A percentile compares a stretch with the other conserved stretches of the same genome.
These are phyloP conservation scores for Orbilia ellipsospora DNA, from an alignment of 2,329 filamentous ascomycete species.

Conservation along the genomic window DNA sequence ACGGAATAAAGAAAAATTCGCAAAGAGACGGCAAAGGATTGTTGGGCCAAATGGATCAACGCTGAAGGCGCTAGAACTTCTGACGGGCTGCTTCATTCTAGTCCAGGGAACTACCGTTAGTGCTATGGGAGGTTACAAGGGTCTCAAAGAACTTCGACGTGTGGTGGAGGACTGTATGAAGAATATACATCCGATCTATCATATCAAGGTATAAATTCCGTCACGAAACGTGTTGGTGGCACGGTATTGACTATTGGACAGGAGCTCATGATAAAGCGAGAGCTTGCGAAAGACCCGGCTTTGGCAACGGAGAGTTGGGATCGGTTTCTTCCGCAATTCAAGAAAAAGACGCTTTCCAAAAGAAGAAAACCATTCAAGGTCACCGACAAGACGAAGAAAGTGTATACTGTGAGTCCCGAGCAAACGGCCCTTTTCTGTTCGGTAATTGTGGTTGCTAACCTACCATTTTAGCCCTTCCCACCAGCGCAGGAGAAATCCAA, in stretches of 20 bases:
- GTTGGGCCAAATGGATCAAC: slow-evolving; percentile 91
- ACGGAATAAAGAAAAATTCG: slow-evolving; percentile 92
- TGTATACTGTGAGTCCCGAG: slow-evolving; percentile 72
- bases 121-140: slow-evolving; percentile 91
- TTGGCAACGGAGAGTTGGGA: slow-evolving; percentile 93
- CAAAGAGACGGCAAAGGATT: slow-evolving; percentile 92
- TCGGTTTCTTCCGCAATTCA: slow-evolving; percentile 95
- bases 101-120: slow-evolving; percentile 97
- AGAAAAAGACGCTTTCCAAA: slow-evolving; percentile 89
- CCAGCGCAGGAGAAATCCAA: slow-evolving; percentile 98
- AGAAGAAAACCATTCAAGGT: slow-evolving; percentile 84
- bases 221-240: not conserved
- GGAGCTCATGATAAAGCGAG: slow-evolving; percentile 91
- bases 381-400: slow-evolving; percentile 91
- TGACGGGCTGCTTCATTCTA: slow-evolving; percentile 91
- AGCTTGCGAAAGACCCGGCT: slow-evolving; percentile 87
- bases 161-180: slow-evolving; percentile 96
- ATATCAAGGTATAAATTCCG: slow-evolving; percentile 77
- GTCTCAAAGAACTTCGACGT: slow-evolving; percentile 88
- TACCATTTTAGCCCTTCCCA: slow-evolving; percentile 76
- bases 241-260: slow-evolving; percentile 59
- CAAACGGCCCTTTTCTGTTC: not conserved
- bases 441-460: slow-evolving; percentile 20
- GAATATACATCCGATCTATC: slow-evolving; percentile 89
- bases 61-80: slow-evolving; percentile 89